A percentile compares a stretch with the other conserved stretches of the same genome.
Evolutionary conservation across 2,329 filamentous ascomycete genomes (phyloP).

Genomic region (Colletotrichum trifolii): DNA sequence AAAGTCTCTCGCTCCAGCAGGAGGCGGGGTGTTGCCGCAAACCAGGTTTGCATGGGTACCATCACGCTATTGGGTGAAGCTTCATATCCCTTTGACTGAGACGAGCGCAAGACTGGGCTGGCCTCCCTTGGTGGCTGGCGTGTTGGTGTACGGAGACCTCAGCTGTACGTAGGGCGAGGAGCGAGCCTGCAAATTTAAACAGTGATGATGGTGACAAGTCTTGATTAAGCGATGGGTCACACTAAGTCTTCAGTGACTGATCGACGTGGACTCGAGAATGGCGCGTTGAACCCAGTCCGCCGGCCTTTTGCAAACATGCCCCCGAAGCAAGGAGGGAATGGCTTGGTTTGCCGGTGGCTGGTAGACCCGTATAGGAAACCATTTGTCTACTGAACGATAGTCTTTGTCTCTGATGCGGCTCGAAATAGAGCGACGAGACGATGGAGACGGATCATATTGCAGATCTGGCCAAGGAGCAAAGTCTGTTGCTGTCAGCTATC

Average conservation of each 20-base stretch:
- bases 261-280: background rate
- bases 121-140: slow-evolving; percentile 30
- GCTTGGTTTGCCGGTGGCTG: background rate
- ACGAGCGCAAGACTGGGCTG: slow-evolving; percentile 17
- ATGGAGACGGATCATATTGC: no score
- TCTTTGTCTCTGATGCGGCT: no score
- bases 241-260: slow-evolving; percentile 3
- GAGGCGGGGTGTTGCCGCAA: slow-evolving; percentile 11
- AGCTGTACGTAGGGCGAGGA: slow-evolving; percentile 1
- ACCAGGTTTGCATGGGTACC: background rate
- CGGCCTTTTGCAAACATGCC: slow-evolving; percentile 10
- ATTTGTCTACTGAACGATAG: no score
- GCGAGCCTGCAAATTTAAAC: background rate
- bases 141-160: background rate
- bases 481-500: no score
- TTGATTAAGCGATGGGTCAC: background rate
- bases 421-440: no score
- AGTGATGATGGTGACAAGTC: background rate
- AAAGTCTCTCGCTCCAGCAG: slow-evolving; percentile 26
- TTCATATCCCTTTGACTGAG: slow-evolving; percentile 24
- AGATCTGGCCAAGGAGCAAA: no score
- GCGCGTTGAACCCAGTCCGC: background rate
- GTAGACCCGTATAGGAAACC: background rate
- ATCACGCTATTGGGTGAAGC: slow-evolving; percentile 3
- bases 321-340: slow-evolving; percentile 8